phyloP scores from a whole-genome alignment of 73 alveolate genomes.

The Paramecium octaurelia region DNA sequence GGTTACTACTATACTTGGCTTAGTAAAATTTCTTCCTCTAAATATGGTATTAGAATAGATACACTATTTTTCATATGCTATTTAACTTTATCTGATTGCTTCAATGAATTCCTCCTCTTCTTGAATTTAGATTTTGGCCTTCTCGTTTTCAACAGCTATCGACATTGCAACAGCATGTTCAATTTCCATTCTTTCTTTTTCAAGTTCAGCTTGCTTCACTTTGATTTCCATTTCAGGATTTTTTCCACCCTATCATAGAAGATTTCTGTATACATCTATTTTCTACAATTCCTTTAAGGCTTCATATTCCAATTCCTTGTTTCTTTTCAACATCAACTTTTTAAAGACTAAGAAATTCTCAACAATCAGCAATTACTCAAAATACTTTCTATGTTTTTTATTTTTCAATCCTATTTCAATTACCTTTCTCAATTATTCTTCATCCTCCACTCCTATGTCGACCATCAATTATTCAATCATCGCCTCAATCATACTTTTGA shows the following conservation, averaged over 20 bases:
- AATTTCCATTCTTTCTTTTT: slow-evolving; percentile 49
- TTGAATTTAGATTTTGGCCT: not conserved
- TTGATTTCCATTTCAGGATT: not conserved
- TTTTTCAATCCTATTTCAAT: slow-evolving; percentile 56
- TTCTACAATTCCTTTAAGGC: slow-evolving; percentile 65
- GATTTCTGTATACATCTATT: not conserved
- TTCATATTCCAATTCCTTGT: slow-evolving; percentile 80
- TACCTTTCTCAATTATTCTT: slow-evolving; percentile 43
- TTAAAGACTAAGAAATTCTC: slow-evolving; percentile 76
- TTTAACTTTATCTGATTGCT: slow-evolving; percentile 2
- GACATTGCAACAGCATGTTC: slow-evolving; percentile 58
- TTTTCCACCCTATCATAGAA: not conserved
- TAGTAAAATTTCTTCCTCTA: not conserved
- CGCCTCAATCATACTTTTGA: slow-evolving; percentile 80
- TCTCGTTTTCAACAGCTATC: slow-evolving; percentile 48
- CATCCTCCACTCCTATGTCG: slow-evolving; percentile 81
- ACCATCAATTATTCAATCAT: slow-evolving; percentile 73
- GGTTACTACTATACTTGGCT: not conserved
- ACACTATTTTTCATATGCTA: not conserved
- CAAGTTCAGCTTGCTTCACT: not conserved
- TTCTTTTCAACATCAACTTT: slow-evolving; percentile 82
- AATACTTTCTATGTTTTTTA: slow-evolving; percentile 64
- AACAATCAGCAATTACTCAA: slow-evolving; percentile 67
- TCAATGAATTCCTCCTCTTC: slow-evolving; percentile 53
- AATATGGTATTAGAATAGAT: not conserved